Evolutionary conservation across 306 rosid genomes (phyloP).

Genomic region (Prosopis cineraria): DNA sequence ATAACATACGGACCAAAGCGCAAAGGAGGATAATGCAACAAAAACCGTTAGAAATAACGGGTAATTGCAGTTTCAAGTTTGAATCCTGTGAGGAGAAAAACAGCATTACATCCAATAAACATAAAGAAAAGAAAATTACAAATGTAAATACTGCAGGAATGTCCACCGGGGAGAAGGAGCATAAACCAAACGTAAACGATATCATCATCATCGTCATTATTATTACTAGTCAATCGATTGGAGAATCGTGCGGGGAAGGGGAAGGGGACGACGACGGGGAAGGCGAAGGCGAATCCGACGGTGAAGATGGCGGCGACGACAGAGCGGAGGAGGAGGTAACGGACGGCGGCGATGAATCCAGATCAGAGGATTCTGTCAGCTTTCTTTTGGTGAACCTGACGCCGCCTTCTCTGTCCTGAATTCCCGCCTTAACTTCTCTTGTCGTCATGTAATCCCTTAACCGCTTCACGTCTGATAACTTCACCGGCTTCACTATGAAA

Average conservation of each 20-base stretch:
- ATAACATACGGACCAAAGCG: constrained; percentile 43
- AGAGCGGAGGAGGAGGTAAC: constrained; percentile 34
- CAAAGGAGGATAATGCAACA: constrained; percentile 40
- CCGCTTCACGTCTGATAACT: constrained; percentile 81
- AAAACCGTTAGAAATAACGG: constrained; percentile 75
- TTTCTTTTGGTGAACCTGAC: constrained; percentile 67
- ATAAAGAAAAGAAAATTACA: constrained; percentile 7
- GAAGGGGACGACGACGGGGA: constrained; percentile 31
- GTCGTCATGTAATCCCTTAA: constrained; percentile 61
- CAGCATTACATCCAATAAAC: constrained; percentile 5
- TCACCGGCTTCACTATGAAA: constrained; percentile 95
- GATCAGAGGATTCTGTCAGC: constrained; percentile 53
- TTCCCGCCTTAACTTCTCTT: constrained; percentile 49
- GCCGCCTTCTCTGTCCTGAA: constrained; percentile 7
- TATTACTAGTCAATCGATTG: constrained; percentile 46
- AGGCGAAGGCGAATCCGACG: constrained; percentile 15
- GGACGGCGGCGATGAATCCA: constrained; percentile 61
- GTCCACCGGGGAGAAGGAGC: background rate
- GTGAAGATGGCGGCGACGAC: constrained; percentile 41
- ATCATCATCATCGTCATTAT: background rate
- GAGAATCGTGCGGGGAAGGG: constrained; percentile 50
- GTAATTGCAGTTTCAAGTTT: constrained; percentile 45
- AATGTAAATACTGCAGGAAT: constrained; percentile 16
- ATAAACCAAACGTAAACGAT: background rate
- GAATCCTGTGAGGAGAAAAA: constrained; percentile 21